A percentile compares a stretch with the other conserved stretches of the same genome.
Evolutionary conservation across 2,329 filamentous ascomycete genomes (phyloP).

Genomic region (Chaetomium sp.): DNA sequence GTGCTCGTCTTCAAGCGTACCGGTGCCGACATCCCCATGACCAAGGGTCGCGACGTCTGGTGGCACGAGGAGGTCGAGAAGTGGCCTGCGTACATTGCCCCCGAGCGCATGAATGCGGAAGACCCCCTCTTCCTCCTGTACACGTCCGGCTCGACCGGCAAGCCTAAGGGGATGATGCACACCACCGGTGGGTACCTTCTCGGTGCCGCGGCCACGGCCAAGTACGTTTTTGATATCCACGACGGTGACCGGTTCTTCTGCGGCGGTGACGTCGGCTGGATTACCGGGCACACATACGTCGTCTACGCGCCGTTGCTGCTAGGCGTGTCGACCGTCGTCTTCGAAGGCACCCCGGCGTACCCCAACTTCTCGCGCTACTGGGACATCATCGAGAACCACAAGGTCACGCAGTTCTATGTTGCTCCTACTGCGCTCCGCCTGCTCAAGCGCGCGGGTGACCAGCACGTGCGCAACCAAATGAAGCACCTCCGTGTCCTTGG

Average conservation of each 20-base stretch:
- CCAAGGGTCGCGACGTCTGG: conserved; percentile 82
- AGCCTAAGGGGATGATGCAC: conserved; percentile 99
- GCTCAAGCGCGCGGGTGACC: conserved; percentile 89
- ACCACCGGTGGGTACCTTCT: conserved; percentile 93
- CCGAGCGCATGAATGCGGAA: conserved; percentile 84
- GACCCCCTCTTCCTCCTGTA: conserved; percentile 97
- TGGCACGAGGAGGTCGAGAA: conserved; percentile 99
- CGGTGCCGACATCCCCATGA: conserved; percentile 87
- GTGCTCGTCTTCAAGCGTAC: conserved; percentile 94
- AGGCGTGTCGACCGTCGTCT: conserved; percentile 90
- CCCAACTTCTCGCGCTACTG: conserved; percentile 98
- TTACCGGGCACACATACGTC: conserved; percentile 97
- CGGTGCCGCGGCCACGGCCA: conserved; percentile 86
- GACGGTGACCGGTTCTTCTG: conserved; percentile 93
- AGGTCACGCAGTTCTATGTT: conserved; percentile 96
- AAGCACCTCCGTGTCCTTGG: conserved; percentile 82
- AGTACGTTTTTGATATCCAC: conserved; percentile 98
- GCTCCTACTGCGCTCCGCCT: conserved; percentile 89
- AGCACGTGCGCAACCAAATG: conserved; percentile 87
- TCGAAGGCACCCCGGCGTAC: conserved; percentile 95
- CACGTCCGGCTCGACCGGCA: conserved; percentile 94
- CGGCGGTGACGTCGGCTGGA: conserved; percentile 97
- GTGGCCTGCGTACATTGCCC: conserved; percentile 86
- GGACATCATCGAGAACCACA: conserved; percentile 94
- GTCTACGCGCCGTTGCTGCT: conserved; percentile 92